Evolutionary conservation across 1,284 basidiomycete genomes (phyloP), one percentile per base, ranked within the genome.

Genomic region (Sporisorium sorghi): DNA sequence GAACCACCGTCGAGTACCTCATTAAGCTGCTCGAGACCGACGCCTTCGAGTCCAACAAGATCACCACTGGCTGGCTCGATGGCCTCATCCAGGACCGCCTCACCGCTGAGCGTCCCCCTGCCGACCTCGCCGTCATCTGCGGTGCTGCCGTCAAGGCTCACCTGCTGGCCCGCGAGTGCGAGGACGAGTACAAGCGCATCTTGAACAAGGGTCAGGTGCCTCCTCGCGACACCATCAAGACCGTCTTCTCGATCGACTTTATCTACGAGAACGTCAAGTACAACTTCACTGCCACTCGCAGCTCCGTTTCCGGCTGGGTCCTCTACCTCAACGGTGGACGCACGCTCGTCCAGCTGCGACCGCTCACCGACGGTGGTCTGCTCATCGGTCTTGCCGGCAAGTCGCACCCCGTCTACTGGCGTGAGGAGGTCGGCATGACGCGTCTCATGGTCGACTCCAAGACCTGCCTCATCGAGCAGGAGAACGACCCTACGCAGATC

Each of bases 41-140:
- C 77, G 93, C 94, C 26, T 99, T 99, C 88, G 91, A 93, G 86
- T 91, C 94, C 83, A 99, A 99, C 87, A 94, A 92, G 12, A 93
- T 99, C 85, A 99, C 97, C 17, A 99, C 97, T 17, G 96, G 94
- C 69, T 99, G 97, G 97, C 89, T 99, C 64, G 97, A 99, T 86
- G 93, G 92, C 40, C 89, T 99, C 65, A 99, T 99, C 86, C 94
- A 92, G 87, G 86, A 90, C 86, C 94, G 93, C 84, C 91, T 99
- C 79, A 99, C 97, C 5, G 97, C 97, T 11, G 97, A 98, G 86
- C 90, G 95, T 61, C 97, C 97, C 26, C 94, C 98, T 82, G 87
- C 90, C 6, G 93, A 91, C 19, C 89, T 99, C 49, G 94, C 96
- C 7, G 94, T 99, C 60, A 90, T 99, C 68, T 97, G 94, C 79